These are phyloP conservation scores for Ustilago xerochloae DNA, from an alignment of 1,284 basidiomycete genomes.

Conservation along the genomic window DNA sequence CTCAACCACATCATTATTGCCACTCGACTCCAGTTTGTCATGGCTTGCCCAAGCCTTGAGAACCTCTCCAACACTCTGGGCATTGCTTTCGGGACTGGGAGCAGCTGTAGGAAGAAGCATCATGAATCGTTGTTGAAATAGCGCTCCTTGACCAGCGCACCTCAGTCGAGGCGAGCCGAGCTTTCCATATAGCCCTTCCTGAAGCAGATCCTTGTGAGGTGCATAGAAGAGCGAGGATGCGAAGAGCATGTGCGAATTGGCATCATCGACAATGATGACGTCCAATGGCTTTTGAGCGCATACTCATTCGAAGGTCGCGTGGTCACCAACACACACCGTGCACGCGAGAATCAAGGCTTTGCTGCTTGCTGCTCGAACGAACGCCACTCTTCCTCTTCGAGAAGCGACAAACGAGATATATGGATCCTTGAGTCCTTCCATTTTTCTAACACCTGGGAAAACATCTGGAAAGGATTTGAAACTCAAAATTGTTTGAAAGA, in stretches of 20 bases:
- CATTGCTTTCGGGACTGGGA: slow-evolving; percentile 70
- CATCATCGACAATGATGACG: slow-evolving; percentile 67
- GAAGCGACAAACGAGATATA: too few species aligned
- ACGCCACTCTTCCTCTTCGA: too few species aligned
- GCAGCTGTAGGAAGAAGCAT: slow-evolving; percentile 71
- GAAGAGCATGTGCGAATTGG: slow-evolving; percentile 67
- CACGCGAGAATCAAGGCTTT: too few species aligned
- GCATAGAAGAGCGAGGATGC: slow-evolving; percentile 74
- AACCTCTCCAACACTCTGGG: slow-evolving; percentile 74
- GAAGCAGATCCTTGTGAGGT: slow-evolving; percentile 88
- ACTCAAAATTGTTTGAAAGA: slow-evolving; percentile 62
- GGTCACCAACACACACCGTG: too few species aligned
- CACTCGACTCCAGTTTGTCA: slow-evolving; percentile 70
- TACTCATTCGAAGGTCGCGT: too few species aligned
- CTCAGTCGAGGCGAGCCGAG: slow-evolving; percentile 77
- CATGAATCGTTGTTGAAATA: slow-evolving; percentile 83
- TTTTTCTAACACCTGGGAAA: slow-evolving; percentile 92
- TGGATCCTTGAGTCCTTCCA: too few species aligned
- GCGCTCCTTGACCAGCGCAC: slow-evolving; percentile 79
- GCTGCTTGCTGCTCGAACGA: too few species aligned
- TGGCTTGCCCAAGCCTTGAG: slow-evolving; percentile 77
- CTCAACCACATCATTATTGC: slow-evolving; percentile 52
- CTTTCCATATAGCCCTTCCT: slow-evolving; percentile 70
- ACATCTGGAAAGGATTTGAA: slow-evolving; percentile 94
- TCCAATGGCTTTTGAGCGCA: slow-evolving; percentile 65